These are phyloP conservation scores for Paradendryphiella salina DNA, from an alignment of 2,329 filamentous ascomycete species.

Conservation along the genomic window DNA sequence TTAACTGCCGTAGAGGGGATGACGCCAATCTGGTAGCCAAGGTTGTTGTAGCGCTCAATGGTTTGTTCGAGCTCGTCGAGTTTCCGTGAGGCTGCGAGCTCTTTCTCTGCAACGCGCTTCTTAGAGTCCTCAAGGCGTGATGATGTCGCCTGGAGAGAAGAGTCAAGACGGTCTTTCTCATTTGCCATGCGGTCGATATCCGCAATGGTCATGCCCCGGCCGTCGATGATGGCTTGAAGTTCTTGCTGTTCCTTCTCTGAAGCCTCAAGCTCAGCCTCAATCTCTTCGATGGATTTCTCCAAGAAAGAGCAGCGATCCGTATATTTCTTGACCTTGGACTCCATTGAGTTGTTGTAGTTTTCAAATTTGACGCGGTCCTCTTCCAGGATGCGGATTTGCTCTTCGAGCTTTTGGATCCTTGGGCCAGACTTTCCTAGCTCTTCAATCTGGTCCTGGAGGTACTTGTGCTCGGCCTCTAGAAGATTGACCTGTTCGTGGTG, in stretches of 20 bases:
- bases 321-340: slow-evolving; percentile 86
- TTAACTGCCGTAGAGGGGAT: slow-evolving; percentile 85
- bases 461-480: slow-evolving; percentile 82
- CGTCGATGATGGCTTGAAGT: slow-evolving; percentile 85
- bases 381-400: slow-evolving; percentile 89
- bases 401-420: slow-evolving; percentile 80
- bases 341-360: slow-evolving; percentile 84
- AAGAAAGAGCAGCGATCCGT: slow-evolving; percentile 77
- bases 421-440: slow-evolving; percentile 85
- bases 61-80: slow-evolving; percentile 90
- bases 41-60: slow-evolving; percentile 88
- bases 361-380: slow-evolving; percentile 95
- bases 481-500: slow-evolving; percentile 82
- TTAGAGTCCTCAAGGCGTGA: slow-evolving; percentile 82
- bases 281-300: slow-evolving; percentile 83
- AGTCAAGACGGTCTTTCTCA: slow-evolving; percentile 90
- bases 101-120: slow-evolving; percentile 79
- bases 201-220: slow-evolving; percentile 92
- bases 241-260: slow-evolving; percentile 75
- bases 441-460: slow-evolving; percentile 81
- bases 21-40: slow-evolving; percentile 90
- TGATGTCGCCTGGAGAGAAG: slow-evolving; percentile 76
- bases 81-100: slow-evolving; percentile 80
- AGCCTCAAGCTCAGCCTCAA: slow-evolving; percentile 82
- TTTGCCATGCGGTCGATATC: slow-evolving; percentile 99